Percentiles rank a stretch among this genome's conserved stretches.
Conservation (phyloP, 2,329 filamentous ascomycete genomes). For the Coniochaeta ligniaria region DNA sequence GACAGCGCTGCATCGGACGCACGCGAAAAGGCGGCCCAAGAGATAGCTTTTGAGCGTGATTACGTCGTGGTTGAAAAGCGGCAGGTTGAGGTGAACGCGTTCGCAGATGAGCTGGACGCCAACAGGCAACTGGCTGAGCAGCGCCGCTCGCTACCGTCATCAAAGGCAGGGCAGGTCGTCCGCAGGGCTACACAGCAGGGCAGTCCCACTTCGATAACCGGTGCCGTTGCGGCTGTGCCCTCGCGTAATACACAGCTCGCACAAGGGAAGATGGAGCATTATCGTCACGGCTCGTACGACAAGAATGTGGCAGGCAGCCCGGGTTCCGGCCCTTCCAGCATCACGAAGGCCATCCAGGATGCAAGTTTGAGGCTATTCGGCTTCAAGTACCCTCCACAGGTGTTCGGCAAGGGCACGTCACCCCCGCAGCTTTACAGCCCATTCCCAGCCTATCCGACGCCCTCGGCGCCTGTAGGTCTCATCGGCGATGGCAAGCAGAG, state of each 20-base stretch:
- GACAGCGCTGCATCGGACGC: constrained; percentile 30
- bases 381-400: constrained; percentile 59
- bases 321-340: constrained; percentile 75
- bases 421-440: constrained; percentile 71
- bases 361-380: constrained; percentile 73
- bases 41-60: constrained; percentile 84
- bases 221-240: constrained; percentile 58
- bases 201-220: constrained; percentile 58
- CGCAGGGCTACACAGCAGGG: constrained; percentile 76
- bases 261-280: constrained; percentile 61
- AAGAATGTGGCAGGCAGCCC: constrained; percentile 62
- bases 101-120: constrained; percentile 89
- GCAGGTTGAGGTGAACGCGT: constrained; percentile 91
- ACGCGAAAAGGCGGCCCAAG: constrained; percentile 69
- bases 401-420: constrained; percentile 56
- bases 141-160: constrained; percentile 27
- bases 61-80: constrained; percentile 95
- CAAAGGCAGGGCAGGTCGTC: constrained; percentile 56
- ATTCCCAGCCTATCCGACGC: constrained; percentile 77
- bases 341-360: constrained; percentile 91
- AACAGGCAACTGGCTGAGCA: constrained; percentile 53
- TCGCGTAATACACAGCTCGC: constrained; percentile 71
- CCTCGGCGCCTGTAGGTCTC: constrained; percentile 52
- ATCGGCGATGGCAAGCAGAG: constrained; percentile 59
- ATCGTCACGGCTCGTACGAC: constrained; percentile 75